A percentile compares a stretch with the other conserved stretches of the same genome.
Conservation (phyloP, 2,329 filamentous ascomycete species). For the Curvularia hawaiiensis region DNA sequence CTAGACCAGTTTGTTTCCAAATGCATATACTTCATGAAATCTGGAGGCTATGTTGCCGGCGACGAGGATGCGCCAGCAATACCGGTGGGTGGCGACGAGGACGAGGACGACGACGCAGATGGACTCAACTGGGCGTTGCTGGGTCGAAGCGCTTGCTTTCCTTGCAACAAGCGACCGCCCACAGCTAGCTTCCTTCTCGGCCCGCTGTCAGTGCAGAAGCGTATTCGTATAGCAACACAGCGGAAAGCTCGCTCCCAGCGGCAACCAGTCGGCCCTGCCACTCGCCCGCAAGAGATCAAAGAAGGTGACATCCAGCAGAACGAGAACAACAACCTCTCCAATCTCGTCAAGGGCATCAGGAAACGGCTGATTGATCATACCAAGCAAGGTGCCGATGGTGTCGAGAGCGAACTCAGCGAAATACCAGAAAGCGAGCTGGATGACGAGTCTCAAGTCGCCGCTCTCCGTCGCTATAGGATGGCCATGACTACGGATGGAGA, state of each 20-base stretch:
- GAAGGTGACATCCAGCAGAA: constrained; percentile 74
- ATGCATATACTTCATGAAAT: constrained; percentile 84
- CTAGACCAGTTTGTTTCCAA: constrained; percentile 91
- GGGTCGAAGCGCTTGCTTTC: constrained; percentile 77
- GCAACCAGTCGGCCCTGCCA: constrained; percentile 69
- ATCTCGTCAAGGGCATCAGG: constrained; percentile 77
- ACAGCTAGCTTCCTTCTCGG: constrained; percentile 85
- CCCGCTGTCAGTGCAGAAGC: constrained; percentile 87
- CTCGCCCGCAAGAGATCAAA: constrained; percentile 76
- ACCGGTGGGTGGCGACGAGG: constrained; percentile 58
- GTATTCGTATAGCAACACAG: constrained; percentile 68
- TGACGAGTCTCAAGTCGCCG: constrained; percentile 49
- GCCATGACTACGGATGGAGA: constrained; percentile 64
- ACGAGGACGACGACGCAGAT: constrained; percentile 68
- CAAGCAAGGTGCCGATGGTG: constrained; percentile 45
- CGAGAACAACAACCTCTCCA: constrained; percentile 80
- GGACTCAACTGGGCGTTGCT: constrained; percentile 85
- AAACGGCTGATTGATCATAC: constrained; percentile 59
- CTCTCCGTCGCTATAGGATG: constrained; percentile 71
- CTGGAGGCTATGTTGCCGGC: constrained; percentile 57
- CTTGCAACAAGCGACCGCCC: constrained; percentile 73
- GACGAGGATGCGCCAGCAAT: constrained; percentile 59
- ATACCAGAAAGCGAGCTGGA: constrained; percentile 33
- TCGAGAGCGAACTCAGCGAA: constrained; percentile 46
- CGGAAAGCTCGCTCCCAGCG: constrained; percentile 73